Percentiles rank a stretch among this genome's conserved stretches.
These are phyloP conservation scores for Carex arenaria DNA, from an alignment of 202 grass and related monocot species.

Conservation along the genomic window DNA sequence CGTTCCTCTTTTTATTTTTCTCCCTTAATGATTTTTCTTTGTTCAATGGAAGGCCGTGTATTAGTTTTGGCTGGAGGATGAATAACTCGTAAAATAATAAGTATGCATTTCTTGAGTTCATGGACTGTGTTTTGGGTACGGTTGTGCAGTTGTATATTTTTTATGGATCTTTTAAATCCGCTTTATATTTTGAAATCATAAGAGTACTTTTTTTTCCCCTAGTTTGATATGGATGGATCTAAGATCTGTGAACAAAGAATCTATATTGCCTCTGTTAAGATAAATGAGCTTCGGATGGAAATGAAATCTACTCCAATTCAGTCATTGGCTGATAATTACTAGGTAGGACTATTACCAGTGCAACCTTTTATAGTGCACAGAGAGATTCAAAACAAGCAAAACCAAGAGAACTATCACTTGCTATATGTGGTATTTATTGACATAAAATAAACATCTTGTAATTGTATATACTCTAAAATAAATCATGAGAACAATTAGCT, in stretches of 20 bases:
- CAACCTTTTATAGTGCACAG: background rate
- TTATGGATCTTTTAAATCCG: background rate
- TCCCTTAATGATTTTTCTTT: background rate
- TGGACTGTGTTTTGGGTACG: background rate
- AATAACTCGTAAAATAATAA: conserved; percentile 26
- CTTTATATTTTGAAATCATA: background rate
- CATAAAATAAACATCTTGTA: background rate
- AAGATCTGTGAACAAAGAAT: background rate
- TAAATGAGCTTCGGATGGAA: background rate
- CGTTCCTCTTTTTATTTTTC: background rate
- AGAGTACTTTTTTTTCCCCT: background rate
- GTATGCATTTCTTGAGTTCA: background rate
- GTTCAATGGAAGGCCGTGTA: background rate
- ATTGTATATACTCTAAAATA: background rate
- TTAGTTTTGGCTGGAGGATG: background rate
- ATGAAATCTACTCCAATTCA: background rate
- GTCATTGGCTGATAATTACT: background rate
- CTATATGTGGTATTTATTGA: background rate
- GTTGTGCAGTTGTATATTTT: background rate
- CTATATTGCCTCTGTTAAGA: background rate
- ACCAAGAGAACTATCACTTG: background rate
- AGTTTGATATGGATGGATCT: background rate
- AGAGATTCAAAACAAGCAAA: background rate
- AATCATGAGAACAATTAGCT: background rate
- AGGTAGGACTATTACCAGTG: background rate